Evolutionary conservation across 371 early-diverging fungal genomes (phyloP).

Genomic region (Actinomucor elegans): DNA sequence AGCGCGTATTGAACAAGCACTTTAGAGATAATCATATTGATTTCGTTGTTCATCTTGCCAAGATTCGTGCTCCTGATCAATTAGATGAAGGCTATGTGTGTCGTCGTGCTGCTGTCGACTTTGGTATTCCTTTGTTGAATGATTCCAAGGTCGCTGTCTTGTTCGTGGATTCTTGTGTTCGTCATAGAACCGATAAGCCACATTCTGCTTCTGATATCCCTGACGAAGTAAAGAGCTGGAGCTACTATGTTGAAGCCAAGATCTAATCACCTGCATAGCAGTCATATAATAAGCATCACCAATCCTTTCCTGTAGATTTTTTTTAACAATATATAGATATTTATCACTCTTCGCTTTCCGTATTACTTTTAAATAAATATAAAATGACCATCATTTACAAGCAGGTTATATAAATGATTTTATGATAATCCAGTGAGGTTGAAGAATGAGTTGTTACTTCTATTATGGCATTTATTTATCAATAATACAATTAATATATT

Average conservation of each 20-base stretch:
- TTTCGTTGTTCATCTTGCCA: conserved; percentile 77
- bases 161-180: conserved; percentile 76
- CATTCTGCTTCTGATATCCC: conserved; percentile 36
- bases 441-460: no score
- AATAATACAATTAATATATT: no score
- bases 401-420: no score
- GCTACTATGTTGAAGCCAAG: conserved; percentile 56
- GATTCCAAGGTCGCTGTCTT: conserved; percentile 79
- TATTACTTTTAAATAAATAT: no score
- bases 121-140: conserved; percentile 86
- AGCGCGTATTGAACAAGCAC: conserved; percentile 54
- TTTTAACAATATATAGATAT: no score
- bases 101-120: conserved; percentile 86
- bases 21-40: conserved; percentile 66
- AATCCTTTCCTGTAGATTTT: no score
- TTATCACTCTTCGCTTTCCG: no score
- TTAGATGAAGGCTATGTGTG: conserved; percentile 72
- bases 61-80: conserved; percentile 64
- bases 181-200: conserved; percentile 35
- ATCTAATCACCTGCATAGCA: no score
- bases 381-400: no score
- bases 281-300: no score
- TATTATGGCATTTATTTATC: no score
- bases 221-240: conserved; percentile 64
- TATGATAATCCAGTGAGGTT: no score